Evolutionary conservation across 768 basidiomycete species (phyloP), one percentile per base, ranked within the genome.

Genomic region (Cystofilobasidium capitatum): DNA sequence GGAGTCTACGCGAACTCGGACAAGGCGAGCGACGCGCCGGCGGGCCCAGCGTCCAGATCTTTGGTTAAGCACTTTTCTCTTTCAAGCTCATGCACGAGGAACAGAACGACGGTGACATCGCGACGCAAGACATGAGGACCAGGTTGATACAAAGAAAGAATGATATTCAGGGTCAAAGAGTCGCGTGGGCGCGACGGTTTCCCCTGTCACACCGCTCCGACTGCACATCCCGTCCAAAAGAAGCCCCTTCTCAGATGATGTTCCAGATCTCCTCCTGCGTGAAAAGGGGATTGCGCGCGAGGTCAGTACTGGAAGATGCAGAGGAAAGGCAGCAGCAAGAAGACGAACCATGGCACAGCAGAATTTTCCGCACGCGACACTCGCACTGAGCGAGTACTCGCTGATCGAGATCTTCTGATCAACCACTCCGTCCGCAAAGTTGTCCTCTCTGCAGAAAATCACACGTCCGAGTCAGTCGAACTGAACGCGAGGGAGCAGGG

Each of bases 331-430:
- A 26, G 20, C 16, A 37, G 47, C 17, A 24, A 24, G 47, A 26
- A 26, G 24, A 47, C 65, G 17, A 22, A 69, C 67, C 67, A 69
- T 69, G 17, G 67, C 67, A 44, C 67, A 69, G 62, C 67, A 69
- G 67, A 69, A 69, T 57, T 69, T 69, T 29, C 67, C 67, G 35
- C 67, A 69, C 0, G 67, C 67, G 44, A 69, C 73, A 33, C 75
- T 76, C 31, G 92, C 92, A 73, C 90, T 93, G 58, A 96, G 79
- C 2, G 90, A 83, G 78, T 93, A 99, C 73, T 96, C 86, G 73
- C 89, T 92, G 78, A 99, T 91, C 70, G 89, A 85, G 73, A 98
- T 91, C 80, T 99, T 99, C 78, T 94, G 86, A 75, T 99, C 96
- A 0, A 97, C 88, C 71, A 88, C 80, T 29, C 84, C 87, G 78